Base-by-base conservation (phyloP, 805 yeast genomes). In the Danielia oregonensis region DNA sequence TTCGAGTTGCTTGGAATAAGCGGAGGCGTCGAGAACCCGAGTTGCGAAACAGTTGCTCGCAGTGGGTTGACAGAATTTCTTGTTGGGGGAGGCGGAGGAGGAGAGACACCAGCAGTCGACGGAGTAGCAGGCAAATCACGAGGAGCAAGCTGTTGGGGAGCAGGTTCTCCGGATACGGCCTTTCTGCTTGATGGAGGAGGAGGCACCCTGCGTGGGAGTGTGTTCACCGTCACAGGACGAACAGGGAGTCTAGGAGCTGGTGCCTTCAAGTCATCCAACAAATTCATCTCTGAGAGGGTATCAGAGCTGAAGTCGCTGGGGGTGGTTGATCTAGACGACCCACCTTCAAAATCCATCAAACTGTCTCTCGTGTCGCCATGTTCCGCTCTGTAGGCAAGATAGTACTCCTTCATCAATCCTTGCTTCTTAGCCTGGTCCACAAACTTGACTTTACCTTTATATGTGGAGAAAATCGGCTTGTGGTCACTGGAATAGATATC, bases 401-500 rank as follows among this genome's bases (percentile, higher is more conserved):
- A 63, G 29, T 59, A 48, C 14, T 46, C 38, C 29, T 52, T 54
- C 8, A 61, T 34, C 36, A 68, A 49, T 14, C 46, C 37, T 12
- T 42, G 31, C 33, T 57, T 63, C 49, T 58, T 62, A 6, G 35
- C 47, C 18, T 56, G 57, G 42, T 93, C 83, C 21, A 89, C 70
- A 36, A 85, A 74, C 35, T 76, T 72, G 13, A 86, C 89, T 13
- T 62, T 67, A 10, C 85, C 76, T 22, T 68, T 63, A 52, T 83
- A 88, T 1, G 87, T 78, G 4, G 91, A 88, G 57, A 73, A 93
- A 2, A 93, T 96, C 0, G 98, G 98, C 40, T 86, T 80, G 56
- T 93, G 98, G 54, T 93, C 98, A 36, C 96, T 86, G 37, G 81
- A 70, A 36, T 53, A 54, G 26, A 91, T 58, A 15, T 59, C 60